phyloP scores from a whole-genome alignment of 164 flowering plant species.

The Umbilicus rupestris region DNA sequence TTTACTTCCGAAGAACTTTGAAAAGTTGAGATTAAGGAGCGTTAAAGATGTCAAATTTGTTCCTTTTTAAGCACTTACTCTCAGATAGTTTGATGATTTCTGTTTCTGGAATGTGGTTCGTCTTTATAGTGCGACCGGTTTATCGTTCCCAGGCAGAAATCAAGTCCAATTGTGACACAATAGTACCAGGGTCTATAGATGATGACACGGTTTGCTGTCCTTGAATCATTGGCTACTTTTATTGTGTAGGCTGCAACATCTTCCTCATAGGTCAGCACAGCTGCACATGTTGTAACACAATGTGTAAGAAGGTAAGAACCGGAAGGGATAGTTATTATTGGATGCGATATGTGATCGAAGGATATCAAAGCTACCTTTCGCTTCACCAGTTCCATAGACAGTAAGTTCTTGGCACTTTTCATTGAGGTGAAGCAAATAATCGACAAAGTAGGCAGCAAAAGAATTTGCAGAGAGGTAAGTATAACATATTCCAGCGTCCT shows the following conservation, averaged over 20 bases:
- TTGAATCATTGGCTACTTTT: conserved; percentile 24
- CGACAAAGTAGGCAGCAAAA: conserved; percentile 35
- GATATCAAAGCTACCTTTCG: not conserved
- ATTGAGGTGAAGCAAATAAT: conserved; percentile 4
- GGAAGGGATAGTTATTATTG: too few species aligned
- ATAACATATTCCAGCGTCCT: conserved; percentile 37
- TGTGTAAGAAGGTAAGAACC: too few species aligned
- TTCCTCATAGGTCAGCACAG: conserved; percentile 27
- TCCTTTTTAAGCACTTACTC: conserved; percentile 17
- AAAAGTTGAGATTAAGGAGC: not conserved
- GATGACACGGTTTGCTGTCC: conserved; percentile 17
- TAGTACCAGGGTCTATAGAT: conserved; percentile 20
- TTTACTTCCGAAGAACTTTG: too few species aligned
- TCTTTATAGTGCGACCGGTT: conserved; percentile 17
- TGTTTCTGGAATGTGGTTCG: conserved; percentile 20
- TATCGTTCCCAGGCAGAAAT: conserved; percentile 31
- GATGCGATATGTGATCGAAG: not conserved
- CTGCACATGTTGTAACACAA: conserved; percentile 9
- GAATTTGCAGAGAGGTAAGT: conserved; percentile 71
- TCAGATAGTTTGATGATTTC: conserved; percentile 21
- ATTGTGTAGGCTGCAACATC: conserved; percentile 26
- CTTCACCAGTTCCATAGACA: conserved; percentile 8
- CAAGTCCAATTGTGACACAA: conserved; percentile 27
- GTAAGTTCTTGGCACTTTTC: conserved; percentile 3
- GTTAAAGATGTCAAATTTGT: not conserved